phyloP scores from a whole-genome alignment of 2,329 filamentous ascomycete species.

The Elsinoe batatas region DNA sequence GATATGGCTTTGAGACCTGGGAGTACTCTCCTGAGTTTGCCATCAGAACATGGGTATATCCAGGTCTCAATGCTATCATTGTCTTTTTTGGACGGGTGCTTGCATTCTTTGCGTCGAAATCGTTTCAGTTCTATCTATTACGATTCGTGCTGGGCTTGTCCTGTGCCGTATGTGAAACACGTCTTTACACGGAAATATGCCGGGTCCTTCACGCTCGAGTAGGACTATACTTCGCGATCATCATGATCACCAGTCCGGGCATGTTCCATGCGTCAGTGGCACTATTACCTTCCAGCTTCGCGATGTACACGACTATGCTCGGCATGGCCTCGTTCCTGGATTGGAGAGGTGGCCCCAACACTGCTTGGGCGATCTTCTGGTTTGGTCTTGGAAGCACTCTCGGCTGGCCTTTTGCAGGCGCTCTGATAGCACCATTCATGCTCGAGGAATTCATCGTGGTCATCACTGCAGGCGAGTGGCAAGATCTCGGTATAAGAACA shows the following conservation, averaged over 20 bases:
- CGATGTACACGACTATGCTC: constrained; percentile 88
- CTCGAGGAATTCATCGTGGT: constrained; percentile 60
- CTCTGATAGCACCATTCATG: constrained; percentile 70
- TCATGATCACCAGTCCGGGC: constrained; percentile 69
- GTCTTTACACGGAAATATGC: constrained; percentile 69
- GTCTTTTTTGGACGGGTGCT: constrained; percentile 56
- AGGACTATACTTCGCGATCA: constrained; percentile 72
- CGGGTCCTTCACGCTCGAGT: constrained; percentile 71
- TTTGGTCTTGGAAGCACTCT: constrained; percentile 77
- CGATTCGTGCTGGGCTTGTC: constrained; percentile 62
- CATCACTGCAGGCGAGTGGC: constrained; percentile 29
- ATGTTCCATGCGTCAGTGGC: constrained; percentile 87
- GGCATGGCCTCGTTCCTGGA: constrained; percentile 86
- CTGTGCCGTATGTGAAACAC: constrained; percentile 73
- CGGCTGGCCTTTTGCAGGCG: constrained; percentile 90
- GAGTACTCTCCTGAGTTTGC: constrained; percentile 94
- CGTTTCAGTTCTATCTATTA: constrained; percentile 73
- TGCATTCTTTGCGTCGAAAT: constrained; percentile 35
- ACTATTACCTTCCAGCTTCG: constrained; percentile 87
- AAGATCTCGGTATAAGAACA: constrained; percentile 46
- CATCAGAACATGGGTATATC: constrained; percentile 91
- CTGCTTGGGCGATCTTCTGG: constrained; percentile 77
- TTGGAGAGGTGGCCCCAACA: constrained; percentile 70
- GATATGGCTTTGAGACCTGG: constrained; percentile 93
- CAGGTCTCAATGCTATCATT: constrained; percentile 65